phyloP scores from a whole-genome alignment of 2,329 filamentous ascomycete genomes.

The Monilinia vaccinii-corymbosi region DNA sequence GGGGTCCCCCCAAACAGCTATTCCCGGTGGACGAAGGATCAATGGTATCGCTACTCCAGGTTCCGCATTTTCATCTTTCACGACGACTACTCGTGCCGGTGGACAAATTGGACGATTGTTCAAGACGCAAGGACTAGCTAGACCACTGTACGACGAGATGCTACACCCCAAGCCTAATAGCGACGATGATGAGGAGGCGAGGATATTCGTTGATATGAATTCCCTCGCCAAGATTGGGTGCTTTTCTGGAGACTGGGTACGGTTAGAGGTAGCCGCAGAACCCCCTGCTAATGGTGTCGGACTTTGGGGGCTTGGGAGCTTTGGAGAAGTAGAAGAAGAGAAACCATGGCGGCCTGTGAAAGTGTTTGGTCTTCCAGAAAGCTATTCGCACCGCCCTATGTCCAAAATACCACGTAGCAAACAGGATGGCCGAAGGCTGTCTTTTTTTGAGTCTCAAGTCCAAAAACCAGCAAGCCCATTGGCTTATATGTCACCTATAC shows the following conservation, averaged over 20 bases:
- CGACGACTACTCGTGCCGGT: slow-evolving; percentile 69
- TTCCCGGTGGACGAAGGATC: slow-evolving; percentile 44
- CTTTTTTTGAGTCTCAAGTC: slow-evolving; percentile 62
- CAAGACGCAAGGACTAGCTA: slow-evolving; percentile 69
- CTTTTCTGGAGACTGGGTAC: slow-evolving; percentile 96
- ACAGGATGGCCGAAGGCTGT: slow-evolving; percentile 42
- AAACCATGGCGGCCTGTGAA: slow-evolving; percentile 72
- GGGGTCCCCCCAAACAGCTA: slow-evolving; percentile 67
- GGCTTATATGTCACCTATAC: slow-evolving; percentile 73
- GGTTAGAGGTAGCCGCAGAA: slow-evolving; percentile 68
- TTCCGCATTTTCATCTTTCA: slow-evolving; percentile 84
- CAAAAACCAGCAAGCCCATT: slow-evolving; percentile 48
- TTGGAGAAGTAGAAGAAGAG: slow-evolving; percentile 50
- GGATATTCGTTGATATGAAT: slow-evolving; percentile 83
- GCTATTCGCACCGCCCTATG: slow-evolving; percentile 51
- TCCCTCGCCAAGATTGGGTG: slow-evolving; percentile 84
- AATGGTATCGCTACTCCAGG: slow-evolving; percentile 76
- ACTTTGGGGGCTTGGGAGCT: slow-evolving; percentile 58
- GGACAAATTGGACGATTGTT: slow-evolving; percentile 70
- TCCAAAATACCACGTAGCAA: slow-evolving; percentile 51
- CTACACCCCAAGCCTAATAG: slow-evolving; percentile 72
- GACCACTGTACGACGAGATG: slow-evolving; percentile 62
- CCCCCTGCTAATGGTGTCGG: slow-evolving; percentile 59
- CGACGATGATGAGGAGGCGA: slow-evolving; percentile 78
- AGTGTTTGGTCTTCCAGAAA: slow-evolving; percentile 81